Evolutionary conservation across 768 basidiomycete species (phyloP).

Genomic region (Rhizopogon vinicolor): DNA sequence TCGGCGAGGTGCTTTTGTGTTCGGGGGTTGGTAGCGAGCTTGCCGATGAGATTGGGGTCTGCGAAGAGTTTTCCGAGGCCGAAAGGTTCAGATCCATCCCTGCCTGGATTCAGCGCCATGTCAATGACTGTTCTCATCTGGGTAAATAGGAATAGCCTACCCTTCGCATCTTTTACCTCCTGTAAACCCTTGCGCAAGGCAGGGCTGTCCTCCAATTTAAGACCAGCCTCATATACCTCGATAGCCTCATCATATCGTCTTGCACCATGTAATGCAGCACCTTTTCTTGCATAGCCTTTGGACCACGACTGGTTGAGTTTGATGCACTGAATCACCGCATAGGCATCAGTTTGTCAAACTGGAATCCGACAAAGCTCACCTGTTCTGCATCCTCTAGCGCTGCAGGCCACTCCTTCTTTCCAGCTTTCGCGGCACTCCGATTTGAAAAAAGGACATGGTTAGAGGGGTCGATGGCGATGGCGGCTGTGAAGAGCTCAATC

Average conservation of each 20-base stretch:
- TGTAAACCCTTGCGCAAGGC: constrained; percentile 83
- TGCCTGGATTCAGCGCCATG: constrained; percentile 17
- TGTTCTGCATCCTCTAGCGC: constrained; percentile 89
- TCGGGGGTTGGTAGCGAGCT: constrained; percentile 83
- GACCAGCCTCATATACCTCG: constrained; percentile 73
- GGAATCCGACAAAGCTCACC: constrained; percentile 37
- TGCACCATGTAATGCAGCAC: constrained; percentile 87
- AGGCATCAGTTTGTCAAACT: constrained; percentile 2
- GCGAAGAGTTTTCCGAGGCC: constrained; percentile 75
- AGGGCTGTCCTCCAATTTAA: constrained; percentile 79
- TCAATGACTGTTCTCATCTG: background rate
- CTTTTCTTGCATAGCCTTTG: constrained; percentile 89
- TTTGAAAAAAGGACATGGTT: constrained; percentile 94
- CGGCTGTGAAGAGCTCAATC: constrained; percentile 77
- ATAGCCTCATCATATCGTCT: constrained; percentile 80
- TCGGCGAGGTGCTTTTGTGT: constrained; percentile 83
- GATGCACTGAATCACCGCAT: constrained; percentile 53
- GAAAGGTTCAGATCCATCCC: constrained; percentile 38
- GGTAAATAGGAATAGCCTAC: constrained; percentile 30
- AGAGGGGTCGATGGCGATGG: constrained; percentile 73
- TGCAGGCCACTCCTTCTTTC: constrained; percentile 69
- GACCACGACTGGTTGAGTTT: constrained; percentile 76
- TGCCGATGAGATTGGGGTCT: constrained; percentile 79
- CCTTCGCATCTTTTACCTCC: constrained; percentile 83
- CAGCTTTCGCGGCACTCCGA: constrained; percentile 86